phyloP scores from a whole-genome alignment of 169 alveolate genomes.

The Babesia gibsoni region DNA sequence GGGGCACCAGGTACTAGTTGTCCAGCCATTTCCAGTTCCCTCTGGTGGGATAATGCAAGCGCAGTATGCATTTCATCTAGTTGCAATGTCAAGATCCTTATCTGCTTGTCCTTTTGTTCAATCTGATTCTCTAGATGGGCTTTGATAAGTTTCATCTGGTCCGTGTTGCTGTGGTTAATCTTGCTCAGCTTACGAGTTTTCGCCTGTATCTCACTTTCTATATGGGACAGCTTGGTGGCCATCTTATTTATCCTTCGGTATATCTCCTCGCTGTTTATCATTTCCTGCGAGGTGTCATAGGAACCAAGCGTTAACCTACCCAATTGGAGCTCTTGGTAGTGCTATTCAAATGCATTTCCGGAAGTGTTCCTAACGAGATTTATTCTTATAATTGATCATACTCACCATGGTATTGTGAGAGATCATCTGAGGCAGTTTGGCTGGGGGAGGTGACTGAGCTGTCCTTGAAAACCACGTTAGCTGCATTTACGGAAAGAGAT shows the following conservation, averaged over 20 bases:
- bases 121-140: constrained; percentile 53
- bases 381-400: no score
- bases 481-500: constrained; percentile 21
- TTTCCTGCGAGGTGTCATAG: no score
- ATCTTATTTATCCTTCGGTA: constrained; percentile 45
- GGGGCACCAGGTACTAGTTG: no score
- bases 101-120: constrained; percentile 51
- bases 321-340: no score
- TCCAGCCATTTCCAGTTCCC: constrained; percentile 50
- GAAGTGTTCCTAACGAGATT: no score
- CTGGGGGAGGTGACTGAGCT: neutral
- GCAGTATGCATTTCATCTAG: constrained; percentile 67
- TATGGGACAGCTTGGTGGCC: constrained; percentile 51
- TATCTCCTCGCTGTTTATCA: constrained; percentile 26
- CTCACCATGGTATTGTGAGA: no score
- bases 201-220: constrained; percentile 45
- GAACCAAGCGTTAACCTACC: no score
- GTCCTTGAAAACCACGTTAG: constrained; percentile 8
- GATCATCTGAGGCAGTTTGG: neutral
- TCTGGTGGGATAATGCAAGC: constrained; percentile 60
- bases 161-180: constrained; percentile 44
- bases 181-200: constrained; percentile 57
- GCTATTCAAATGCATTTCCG: no score
- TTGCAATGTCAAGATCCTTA: constrained; percentile 38
- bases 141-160: constrained; percentile 35